Evolutionary conservation across 169 alveolate genomes (phyloP), one percentile per base, ranked within the genome.

Genomic region (Plasmodium relictum): DNA sequence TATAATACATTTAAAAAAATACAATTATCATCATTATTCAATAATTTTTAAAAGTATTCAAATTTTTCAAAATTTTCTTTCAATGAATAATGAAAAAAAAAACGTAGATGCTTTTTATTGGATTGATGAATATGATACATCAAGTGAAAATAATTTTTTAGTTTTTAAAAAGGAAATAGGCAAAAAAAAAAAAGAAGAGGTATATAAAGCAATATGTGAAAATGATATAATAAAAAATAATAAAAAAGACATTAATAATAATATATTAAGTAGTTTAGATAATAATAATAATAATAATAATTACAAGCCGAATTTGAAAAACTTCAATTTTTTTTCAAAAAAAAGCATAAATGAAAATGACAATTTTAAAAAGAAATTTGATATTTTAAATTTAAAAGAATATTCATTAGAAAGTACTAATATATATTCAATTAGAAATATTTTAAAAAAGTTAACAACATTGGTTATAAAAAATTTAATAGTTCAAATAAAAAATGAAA

Each of bases 1-100:
- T 24, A 22, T 83, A 26, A n/a, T 52, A 24, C 80, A 83, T 26
- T 12, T 83, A 48, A 26, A 83, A 54, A 83, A 83, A 66, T 83
- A 24, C 45, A 66, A 61, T 45, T 83, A 83, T 68, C 91, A 83
- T 42, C 91, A 83, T 20, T 83, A 83, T 68, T 69, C 91, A 9
- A 83, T 83, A 16, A 83, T 83, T 45, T 59, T 83, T 61, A 83
- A 83, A 45, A 20, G 74, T 61, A 45, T 68, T 37, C 83, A 72
- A 14, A 66, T 26, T 52, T 20, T 83, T 16, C 91, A 83, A 83
- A 83, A 69, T 16, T 41, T 59, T 72, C 20, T 72, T 5, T 14
- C 10, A 12, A 52, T 56, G 26, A 14, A 18, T 16, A 22, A 72
- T 24, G n/a, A 26, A 24, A 24, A 22, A 45, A 41, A 50, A 24